A percentile compares a stretch with the other conserved stretches of the same genome.
phyloP scores from a whole-genome alignment of 495 filamentous ascomycete species.

The Tuber umbilicatum region DNA sequence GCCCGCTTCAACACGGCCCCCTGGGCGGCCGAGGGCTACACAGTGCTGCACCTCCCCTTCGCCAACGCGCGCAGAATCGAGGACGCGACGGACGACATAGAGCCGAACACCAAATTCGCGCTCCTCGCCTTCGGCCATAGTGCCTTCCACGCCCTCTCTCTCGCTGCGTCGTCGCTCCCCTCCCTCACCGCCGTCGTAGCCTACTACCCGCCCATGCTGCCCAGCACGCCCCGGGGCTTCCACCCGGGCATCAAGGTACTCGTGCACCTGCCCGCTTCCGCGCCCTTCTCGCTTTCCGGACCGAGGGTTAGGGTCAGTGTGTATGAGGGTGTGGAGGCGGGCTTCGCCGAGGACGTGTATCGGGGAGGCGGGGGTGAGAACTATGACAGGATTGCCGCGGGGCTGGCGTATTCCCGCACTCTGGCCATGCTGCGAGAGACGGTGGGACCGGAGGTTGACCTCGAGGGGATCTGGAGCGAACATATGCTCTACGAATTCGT shows the following conservation, averaged over 20 bases:
- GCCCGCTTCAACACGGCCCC: slow-evolving; percentile 25
- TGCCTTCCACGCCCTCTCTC: slow-evolving; percentile 53
- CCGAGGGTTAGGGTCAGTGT: slow-evolving; percentile 42
- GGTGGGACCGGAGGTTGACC: slow-evolving; percentile 46
- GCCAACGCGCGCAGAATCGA: slow-evolving; percentile 28
- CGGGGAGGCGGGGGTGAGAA: slow-evolving; percentile 45
- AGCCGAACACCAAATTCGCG: slow-evolving; percentile 29
- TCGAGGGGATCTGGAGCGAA: slow-evolving; percentile 57
- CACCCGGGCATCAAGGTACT: slow-evolving; percentile 49
- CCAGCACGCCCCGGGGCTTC: slow-evolving; percentile 42
- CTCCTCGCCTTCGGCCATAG: slow-evolving; percentile 54
- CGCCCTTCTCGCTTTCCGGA: slow-evolving; percentile 42
- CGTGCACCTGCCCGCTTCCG: slow-evolving; percentile 50
- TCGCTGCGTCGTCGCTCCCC: slow-evolving; percentile 49
- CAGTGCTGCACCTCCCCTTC: slow-evolving; percentile 23
- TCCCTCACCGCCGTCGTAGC: slow-evolving; percentile 52
- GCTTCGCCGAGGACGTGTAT: slow-evolving; percentile 60
- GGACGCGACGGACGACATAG: slow-evolving; percentile 34
- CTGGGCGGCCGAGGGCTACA: slow-evolving; percentile 35
- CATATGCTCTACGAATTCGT: slow-evolving; percentile 54
- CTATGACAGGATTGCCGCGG: slow-evolving; percentile 51
- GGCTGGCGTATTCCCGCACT: slow-evolving; percentile 54
- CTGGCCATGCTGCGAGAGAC: slow-evolving; percentile 46
- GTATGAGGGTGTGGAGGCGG: slow-evolving; percentile 47
- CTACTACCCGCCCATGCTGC: slow-evolving; percentile 56